A percentile compares a stretch with the other conserved stretches of the same genome.
Evolutionary conservation across 2,329 filamentous ascomycete species (phyloP).

Genomic region (Fusarium xyrophilum): DNA sequence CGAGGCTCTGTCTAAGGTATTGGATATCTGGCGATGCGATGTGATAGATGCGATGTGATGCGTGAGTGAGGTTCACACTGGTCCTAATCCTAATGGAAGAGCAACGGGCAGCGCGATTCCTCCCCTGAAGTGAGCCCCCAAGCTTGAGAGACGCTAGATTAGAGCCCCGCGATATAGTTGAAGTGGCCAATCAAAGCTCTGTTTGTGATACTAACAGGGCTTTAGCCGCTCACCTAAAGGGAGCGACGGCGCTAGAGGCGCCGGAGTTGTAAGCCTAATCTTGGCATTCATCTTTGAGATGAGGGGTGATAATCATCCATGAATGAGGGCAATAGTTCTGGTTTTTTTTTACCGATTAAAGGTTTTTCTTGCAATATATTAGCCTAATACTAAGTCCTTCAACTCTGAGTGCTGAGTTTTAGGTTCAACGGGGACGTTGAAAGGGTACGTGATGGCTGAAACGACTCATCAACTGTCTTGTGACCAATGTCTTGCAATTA

Average conservation of each 20-base stretch:
- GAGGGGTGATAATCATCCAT: slow-evolving; percentile 5
- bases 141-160: slow-evolving; percentile 40
- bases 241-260: slow-evolving; percentile 30
- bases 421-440: not conserved
- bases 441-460: not conserved
- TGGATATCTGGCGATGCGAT: slow-evolving; percentile 23
- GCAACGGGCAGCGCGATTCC: slow-evolving; percentile 31
- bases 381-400: not conserved
- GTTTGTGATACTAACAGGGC: slow-evolving; percentile 10
- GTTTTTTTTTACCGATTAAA: not conserved
- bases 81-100: slow-evolving; percentile 18
- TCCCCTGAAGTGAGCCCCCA: slow-evolving; percentile 38
- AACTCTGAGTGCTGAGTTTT: not conserved
- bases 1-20: slow-evolving; percentile 26
- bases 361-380: not conserved
- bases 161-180: slow-evolving; percentile 32
- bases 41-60: slow-evolving; percentile 32
- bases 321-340: not conserved
- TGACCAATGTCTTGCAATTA: not conserved
- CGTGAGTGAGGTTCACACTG: slow-evolving; percentile 35
- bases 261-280: slow-evolving; percentile 29
- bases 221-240: slow-evolving; percentile 39
- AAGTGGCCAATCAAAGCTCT: slow-evolving; percentile 24
- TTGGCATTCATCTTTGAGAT: slow-evolving; percentile 25
- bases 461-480: not conserved